Evolutionary conservation across 2,329 filamentous ascomycete genomes (phyloP), one percentile per base, ranked within the genome.

Genomic region (Zymoseptoria pseudotritici): DNA sequence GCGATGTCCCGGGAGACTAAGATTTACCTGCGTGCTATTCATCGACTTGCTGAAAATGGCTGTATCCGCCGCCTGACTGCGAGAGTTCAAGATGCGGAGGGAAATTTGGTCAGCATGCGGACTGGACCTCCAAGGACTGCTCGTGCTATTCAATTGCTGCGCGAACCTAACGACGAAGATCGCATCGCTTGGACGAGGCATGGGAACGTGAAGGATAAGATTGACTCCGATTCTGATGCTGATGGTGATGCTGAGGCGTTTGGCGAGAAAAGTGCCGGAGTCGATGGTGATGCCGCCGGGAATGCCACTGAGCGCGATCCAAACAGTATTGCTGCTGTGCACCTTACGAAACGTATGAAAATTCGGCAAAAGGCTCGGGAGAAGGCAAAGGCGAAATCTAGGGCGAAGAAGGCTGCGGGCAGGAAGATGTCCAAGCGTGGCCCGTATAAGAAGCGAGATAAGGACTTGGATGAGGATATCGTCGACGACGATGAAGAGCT

Each of bases 21-120:
- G 55, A 71, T 73, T 4, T 67, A 78, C 5, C 70, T 74, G 54
- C 71, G 72, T 9, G 74, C 75, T 17, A 67, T 78, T 20, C 66
- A 71, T 22, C 73, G 77, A 19, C 63, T 80, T 10, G 72, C 74
- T 46, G 71, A 74, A 29, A 69, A 69, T 19, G 77, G 76, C 7
- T 72, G 75, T 59, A 64, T 79, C 55, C 72, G 75, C 31, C 54
- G 58, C 17, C 56, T 66, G 8, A 59, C 22, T 46, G 63, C 63
- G 11, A 56, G 51, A 36, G 57, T 61, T 10, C 58, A 58, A 21
- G 64, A 65, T 13, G 54, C 56, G 7, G 61, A 65, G 54, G 64
- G 49, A 58, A 68, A 57, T 65, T 53, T 55, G 19, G 58, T 65
- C 20, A 61, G 55, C 31, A 58, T 46, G 9, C 36, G 36, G 13